Base-by-base conservation (phyloP, 176 grass and related monocot species). In the Oryza punctata region DNA sequence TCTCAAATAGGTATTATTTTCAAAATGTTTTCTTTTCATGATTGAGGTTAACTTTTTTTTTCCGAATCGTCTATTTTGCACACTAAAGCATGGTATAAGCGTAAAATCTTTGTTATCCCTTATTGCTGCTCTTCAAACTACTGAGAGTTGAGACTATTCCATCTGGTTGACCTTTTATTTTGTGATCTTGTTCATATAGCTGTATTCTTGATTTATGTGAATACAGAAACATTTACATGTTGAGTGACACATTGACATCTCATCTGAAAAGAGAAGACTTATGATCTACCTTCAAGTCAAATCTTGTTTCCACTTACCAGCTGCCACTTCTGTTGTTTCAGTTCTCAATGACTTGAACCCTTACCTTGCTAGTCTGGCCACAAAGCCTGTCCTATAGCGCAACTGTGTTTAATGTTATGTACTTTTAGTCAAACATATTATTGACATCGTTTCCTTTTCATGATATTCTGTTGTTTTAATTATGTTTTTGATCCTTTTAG, bases 401-500 rank as follows among this genome's bases (percentile, higher is more conserved):
- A 33, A 65, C 14, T 83, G 7, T 73, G 41, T 65, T 52, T 52
- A 52, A 27, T 72, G 24, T 25, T 37, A 61, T 61, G 57, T 24
- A 61, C 57, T 24, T 61, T 13, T 21, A 32, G 14, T 3, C 14
- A 24, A 89, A 12, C 57, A 30, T 63, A 49, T 75, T 75, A 63
- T 63, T 26, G 52, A 52, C 28, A 37, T 80, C 44, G 37, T 67
- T 30, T 47, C 16, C 27, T 50, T 23, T 6, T 72, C 18, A 40
- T 30, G 15, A 21, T 72, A 12, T 72, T 57, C 65, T 7, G 5
- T 27, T 77, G 28, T 70, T 46, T 83, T 69, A 23, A 74, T 83
- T 47, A 26, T 60, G 6, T 74, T 3, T 78, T 2, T 89, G 19
- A 32, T 28, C 81, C 80, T 73, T 77, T 52, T 81, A 95, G 93